Percentiles rank a stretch among this genome's conserved stretches.
These are phyloP conservation scores for Bryoglossum gracile DNA, from an alignment of 495 filamentous ascomycete species.

Conservation along the genomic window DNA sequence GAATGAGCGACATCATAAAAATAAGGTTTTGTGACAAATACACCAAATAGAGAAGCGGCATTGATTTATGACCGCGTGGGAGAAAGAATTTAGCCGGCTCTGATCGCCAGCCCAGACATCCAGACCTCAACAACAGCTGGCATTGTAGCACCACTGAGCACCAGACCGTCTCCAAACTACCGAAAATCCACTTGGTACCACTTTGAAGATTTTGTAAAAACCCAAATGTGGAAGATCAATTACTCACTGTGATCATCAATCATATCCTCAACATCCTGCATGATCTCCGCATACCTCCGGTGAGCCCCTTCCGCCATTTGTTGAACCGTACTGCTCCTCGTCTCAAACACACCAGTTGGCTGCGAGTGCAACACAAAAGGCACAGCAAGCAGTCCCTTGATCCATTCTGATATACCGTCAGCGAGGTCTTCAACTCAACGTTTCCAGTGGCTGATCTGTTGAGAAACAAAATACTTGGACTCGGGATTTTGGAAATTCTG, in stretches of 20 bases:
- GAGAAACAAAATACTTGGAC: background rate
- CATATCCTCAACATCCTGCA: conserved; percentile 85
- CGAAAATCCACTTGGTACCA: no score
- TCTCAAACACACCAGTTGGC: conserved; percentile 73
- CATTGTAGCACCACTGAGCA: no score
- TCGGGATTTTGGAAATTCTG: background rate
- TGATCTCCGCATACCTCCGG: conserved; percentile 86
- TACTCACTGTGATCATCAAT: conserved; percentile 88
- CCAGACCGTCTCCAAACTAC: no score
- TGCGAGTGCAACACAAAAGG: conserved; percentile 97
- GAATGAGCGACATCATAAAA: no score
- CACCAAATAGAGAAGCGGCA: no score
- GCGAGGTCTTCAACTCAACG: conserved; percentile 2
- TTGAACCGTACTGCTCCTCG: conserved; percentile 49
- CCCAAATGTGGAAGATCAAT: conserved; percentile 16
- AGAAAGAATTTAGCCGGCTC: no score
- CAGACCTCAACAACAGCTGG: no score
- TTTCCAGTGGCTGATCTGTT: background rate
- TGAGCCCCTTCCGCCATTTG: conserved; percentile 61
- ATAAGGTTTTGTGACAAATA: no score
- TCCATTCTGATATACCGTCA: conserved; percentile 42
- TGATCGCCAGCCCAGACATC: no score
- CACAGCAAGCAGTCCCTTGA: conserved; percentile 82
- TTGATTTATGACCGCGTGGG: no score
- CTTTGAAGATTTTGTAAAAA: no score